Conservation (phyloP, 441 rosid species). For the Iberis amara region DNA sequence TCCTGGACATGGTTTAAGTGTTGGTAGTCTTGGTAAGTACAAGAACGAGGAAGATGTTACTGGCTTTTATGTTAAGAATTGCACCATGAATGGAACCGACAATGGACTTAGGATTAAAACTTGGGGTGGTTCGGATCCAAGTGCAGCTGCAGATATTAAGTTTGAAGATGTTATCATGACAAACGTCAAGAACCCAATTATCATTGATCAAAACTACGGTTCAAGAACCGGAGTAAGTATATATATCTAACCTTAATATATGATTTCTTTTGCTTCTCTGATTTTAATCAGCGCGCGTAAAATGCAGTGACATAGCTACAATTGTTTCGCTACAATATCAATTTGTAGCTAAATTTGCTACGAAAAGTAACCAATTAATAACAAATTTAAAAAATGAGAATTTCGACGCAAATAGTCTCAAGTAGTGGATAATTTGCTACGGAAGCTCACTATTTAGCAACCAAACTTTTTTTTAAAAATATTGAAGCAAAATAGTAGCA, state of each 20-base stretch:
- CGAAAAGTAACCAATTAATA: no score
- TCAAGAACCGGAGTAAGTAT: conserved; percentile 33
- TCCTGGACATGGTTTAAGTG: conserved; percentile 72
- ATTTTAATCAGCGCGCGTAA: no score
- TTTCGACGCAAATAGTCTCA: no score
- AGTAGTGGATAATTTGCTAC: no score
- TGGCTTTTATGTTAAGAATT: conserved; percentile 38
- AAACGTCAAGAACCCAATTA: conserved; percentile 50
- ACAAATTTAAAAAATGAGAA: no score
- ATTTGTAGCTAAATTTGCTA: no score
- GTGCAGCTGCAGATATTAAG: conserved; percentile 34
- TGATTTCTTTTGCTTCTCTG: no score
- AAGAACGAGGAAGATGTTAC: conserved; percentile 42
- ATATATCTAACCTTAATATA: neutral
- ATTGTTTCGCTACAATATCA: no score
- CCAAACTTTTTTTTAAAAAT: no score
- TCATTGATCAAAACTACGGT: conserved; percentile 18
- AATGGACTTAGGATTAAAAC: conserved; percentile 79
- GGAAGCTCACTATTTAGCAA: no score
- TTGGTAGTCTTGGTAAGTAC: conserved; percentile 72
- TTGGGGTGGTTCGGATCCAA: conserved; percentile 41
- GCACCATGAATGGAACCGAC: conserved; percentile 40
- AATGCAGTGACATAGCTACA: no score
- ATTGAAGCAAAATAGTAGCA: no score
- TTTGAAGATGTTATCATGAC: conserved; percentile 46